Evolutionary conservation across 345 rosid genomes (phyloP), one percentile per base, ranked within the genome.

Genomic region (Eucalyptus leucophloia): DNA sequence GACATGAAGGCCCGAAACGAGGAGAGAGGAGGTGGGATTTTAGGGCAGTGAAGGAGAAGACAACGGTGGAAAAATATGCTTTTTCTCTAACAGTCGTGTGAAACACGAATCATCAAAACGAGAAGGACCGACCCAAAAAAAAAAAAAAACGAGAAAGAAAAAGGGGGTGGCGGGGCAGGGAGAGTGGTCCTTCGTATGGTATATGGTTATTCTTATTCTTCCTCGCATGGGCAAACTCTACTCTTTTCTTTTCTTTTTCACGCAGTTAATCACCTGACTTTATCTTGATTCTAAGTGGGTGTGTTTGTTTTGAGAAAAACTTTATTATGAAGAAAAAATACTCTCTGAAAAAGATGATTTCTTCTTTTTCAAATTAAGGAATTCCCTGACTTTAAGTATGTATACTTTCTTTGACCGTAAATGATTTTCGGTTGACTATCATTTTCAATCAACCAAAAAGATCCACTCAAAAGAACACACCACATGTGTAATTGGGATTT

Each of bases 311-410:
- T 0, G 21, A 17, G 3, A 32, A 15, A 65, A n/a, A 15, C 0
- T 13, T 62, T 16, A 0, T 30, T 1, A 30, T 2, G 4, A 2
- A 65, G 4, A 12, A n/a, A 65, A n/a, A n/a, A n/a, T 12, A 1
- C 3, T 10, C 28, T 9, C 3, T 0, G 1, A 8, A 4, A 4
- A 7, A 65, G 16, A 65, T 65, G 72, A n/a, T 15, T 65, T 65
- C 9, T 19, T 9, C 34, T 15, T n/a, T n/a, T 65, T 67, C 4
- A n/a, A 15, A 16, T 67, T n/a, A n/a, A 15, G 11, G 21, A n/a
- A n/a, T 16, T 65, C 16, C 19, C 1, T 30, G 1, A 65, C 19
- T 30, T 65, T 30, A 30, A 65, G 5, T 1, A 3, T 30, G 5
- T 18, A 7, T 30, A 6, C 30, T 11, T 67, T 65, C 3, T 67